phyloP scores from a whole-genome alignment of 495 filamentous ascomycete species.

The Aspergillus steynii region DNA sequence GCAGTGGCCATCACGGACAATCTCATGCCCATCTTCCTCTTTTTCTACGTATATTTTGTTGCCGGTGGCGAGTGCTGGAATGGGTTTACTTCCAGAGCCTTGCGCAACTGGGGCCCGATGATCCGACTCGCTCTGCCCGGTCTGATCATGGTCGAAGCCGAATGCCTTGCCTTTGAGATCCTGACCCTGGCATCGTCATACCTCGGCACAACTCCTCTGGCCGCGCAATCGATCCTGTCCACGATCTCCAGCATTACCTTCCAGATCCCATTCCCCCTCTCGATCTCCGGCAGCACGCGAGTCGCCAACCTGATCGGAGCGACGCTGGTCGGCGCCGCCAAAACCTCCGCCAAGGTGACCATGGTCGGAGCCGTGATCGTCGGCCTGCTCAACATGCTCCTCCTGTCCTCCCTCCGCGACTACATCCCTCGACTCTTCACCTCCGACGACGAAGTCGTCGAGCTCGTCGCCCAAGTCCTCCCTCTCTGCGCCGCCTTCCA shows the following conservation, averaged over 20 bases:
- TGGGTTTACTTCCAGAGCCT: constrained; percentile 67
- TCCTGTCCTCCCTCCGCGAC: constrained; percentile 62
- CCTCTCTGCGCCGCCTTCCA: constrained; percentile 86
- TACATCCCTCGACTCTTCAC: constrained; percentile 81
- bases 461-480: constrained; percentile 67
- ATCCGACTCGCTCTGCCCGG: constrained; percentile 80
- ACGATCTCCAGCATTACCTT: constrained; percentile 62
- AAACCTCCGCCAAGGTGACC: constrained; percentile 67
- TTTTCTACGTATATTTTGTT: constrained; percentile 65
- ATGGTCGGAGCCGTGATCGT: constrained; percentile 65
- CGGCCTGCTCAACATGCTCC: constrained; percentile 71
- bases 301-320: constrained; percentile 70
- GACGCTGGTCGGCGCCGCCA: constrained; percentile 67
- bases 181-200: constrained; percentile 71
- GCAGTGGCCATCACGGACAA: constrained; percentile 81
- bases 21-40: constrained; percentile 73
- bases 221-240: constrained; percentile 66
- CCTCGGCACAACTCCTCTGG: constrained; percentile 67
- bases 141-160: constrained; percentile 89
- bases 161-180: constrained; percentile 83
- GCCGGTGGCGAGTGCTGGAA: constrained; percentile 72
- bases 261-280: constrained; percentile 67
- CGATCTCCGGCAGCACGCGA: constrained; percentile 63
- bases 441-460: constrained; percentile 73
- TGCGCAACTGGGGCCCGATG: constrained; percentile 86